A percentile compares a stretch with the other conserved stretches of the same genome.
These are phyloP conservation scores for Avicennia marina DNA, from an alignment of 257 asterid species.

Conservation along the genomic window DNA sequence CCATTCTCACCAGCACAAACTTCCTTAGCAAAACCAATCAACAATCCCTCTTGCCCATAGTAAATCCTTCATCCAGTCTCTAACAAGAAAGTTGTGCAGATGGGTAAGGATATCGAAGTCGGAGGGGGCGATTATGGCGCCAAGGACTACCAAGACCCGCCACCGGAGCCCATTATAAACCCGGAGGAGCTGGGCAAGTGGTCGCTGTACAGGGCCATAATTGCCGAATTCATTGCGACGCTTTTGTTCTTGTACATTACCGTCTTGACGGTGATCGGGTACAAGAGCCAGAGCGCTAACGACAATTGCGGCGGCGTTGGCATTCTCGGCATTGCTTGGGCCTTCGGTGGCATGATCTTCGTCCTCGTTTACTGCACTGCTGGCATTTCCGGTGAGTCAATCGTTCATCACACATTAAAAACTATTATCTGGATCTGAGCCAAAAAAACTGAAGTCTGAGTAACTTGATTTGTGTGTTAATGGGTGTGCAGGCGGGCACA, in stretches of 20 bases:
- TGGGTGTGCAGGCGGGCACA: slow-evolving; percentile 33
- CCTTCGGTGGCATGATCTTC: slow-evolving; percentile 81
- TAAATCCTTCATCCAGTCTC: no score
- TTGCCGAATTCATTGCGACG: slow-evolving; percentile 71
- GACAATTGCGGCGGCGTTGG: slow-evolving; percentile 74
- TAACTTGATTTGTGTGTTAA: no score
- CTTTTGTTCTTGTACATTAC: slow-evolving; percentile 58
- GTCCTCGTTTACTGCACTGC: slow-evolving; percentile 82
- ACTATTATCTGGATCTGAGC: no score
- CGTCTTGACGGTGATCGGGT: slow-evolving; percentile 65
- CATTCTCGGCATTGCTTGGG: slow-evolving; percentile 83
- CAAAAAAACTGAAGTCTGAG: no score
- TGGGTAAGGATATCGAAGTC: slow-evolving; percentile 55
- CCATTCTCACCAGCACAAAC: no score
- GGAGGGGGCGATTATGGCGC: slow-evolving; percentile 37
- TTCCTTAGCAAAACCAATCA: no score
- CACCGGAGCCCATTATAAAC: slow-evolving; percentile 55
- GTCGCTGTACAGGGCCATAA: slow-evolving; percentile 68
- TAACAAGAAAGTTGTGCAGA: not conserved
- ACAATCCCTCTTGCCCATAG: no score
- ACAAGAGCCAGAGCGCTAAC: slow-evolving; percentile 49
- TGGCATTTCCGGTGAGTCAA: slow-evolving; percentile 52
- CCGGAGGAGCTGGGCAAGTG: slow-evolving; percentile 52
- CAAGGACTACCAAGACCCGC: slow-evolving; percentile 72
- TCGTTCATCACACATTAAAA: no score